Evolutionary conservation across 495 filamentous ascomycete species (phyloP), one percentile per base, ranked within the genome.

Genomic region (Aspergillus cavernicola): DNA sequence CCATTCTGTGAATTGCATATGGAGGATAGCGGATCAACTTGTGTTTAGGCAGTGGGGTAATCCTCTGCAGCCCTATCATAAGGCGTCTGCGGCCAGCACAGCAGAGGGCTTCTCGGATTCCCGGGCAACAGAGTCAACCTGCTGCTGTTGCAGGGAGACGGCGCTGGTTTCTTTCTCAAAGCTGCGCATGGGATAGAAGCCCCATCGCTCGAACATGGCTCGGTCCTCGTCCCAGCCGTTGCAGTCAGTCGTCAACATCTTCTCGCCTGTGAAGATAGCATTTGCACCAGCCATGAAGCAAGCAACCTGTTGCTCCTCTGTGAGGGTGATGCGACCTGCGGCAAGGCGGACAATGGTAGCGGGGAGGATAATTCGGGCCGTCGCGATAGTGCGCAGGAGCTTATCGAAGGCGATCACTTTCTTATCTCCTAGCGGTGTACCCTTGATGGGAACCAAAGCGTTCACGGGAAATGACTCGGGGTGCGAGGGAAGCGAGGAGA

Each of bases 221-320:
- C 79, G 82, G 58, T 95, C 89, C 69, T 91, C 87, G 56, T 90
- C 89, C 87, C 88, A 95, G 4, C 89, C 89, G 56, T 85, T 90
- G 64, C 88, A 92, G 50, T 87, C 86, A 0, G 89, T 92, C 15
- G 89, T 95, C 73, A 92, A 62, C 89, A 95, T 92, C 78, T 89
- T 92, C 72, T 95, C 89, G 16, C 89, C 89, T 1, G 89, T 95
- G 66, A 95, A 95, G 7, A 95, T 81, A 11, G 89, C 89, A 64
- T 95, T 95, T 0, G 89, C 89, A 22, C 89, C 89, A 0, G 89
- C 88, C 77, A 85, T 80, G 67, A 92, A 95, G 62, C 89, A 92
- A 53, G 89, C 66, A 18, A 87, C 80, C 70, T 95, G 89, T 72
- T 92, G 84, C 66, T 89, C 88, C 71, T 95, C 89, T 15, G 76